Percentiles rank a stretch among this genome's conserved stretches.
These are phyloP conservation scores for Tylopilus balloui DNA, from an alignment of 768 basidiomycete genomes.

Conservation along the genomic window DNA sequence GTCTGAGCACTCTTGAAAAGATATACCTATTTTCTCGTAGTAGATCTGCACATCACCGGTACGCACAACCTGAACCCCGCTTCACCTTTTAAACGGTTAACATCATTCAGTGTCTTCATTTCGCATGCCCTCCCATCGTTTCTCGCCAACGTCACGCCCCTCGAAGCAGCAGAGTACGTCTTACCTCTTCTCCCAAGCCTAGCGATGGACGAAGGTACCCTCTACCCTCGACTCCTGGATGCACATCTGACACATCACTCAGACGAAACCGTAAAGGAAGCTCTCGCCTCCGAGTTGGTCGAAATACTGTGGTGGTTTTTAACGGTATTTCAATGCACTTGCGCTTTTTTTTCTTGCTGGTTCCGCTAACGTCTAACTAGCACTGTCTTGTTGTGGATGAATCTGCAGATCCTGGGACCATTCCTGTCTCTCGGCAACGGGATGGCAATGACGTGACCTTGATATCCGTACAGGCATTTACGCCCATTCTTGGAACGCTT, in stretches of 20 bases:
- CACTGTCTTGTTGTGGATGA: constrained; percentile 65
- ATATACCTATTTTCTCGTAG: constrained; percentile 88
- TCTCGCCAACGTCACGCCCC: constrained; percentile 70
- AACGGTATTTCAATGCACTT: constrained; percentile 39
- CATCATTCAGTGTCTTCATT: constrained; percentile 65
- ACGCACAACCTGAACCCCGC: constrained; percentile 10
- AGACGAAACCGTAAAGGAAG: constrained; percentile 89
- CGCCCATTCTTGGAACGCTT: constrained; percentile 84
- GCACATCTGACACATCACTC: constrained; percentile 11
- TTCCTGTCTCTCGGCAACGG: constrained; percentile 12
- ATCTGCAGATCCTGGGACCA: constrained; percentile 13
- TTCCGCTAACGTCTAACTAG: constrained; percentile 32
- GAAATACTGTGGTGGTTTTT: constrained; percentile 93
- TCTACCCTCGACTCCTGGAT: neutral
- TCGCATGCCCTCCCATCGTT: constrained; percentile 77
- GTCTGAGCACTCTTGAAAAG: constrained; percentile 79
- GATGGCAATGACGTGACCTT: constrained; percentile 29
- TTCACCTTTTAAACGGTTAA: neutral
- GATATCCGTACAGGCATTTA: constrained; percentile 84
- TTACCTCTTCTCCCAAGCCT: constrained; percentile 83
- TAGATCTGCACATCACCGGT: constrained; percentile 59
- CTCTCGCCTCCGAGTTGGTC: constrained; percentile 75
- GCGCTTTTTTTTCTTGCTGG: constrained; percentile 2
- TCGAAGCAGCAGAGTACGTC: constrained; percentile 91
- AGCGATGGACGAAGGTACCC: constrained; percentile 77